Conservation (phyloP, 2,329 filamentous ascomycete genomes). For the Aspergillus aculeatus region DNA sequence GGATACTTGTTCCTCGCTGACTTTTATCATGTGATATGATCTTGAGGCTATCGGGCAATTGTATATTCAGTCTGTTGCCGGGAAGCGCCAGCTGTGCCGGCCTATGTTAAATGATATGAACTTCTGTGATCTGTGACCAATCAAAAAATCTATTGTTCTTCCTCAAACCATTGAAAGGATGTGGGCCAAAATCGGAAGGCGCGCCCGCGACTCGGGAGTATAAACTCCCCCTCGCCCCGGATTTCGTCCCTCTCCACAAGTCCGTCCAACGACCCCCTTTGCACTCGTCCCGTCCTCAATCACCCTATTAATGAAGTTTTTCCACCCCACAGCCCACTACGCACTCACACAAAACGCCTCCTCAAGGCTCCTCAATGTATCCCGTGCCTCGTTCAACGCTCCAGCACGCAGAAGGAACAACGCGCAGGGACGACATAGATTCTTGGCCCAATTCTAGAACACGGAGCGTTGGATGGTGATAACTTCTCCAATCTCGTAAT, state of each 20-base stretch:
- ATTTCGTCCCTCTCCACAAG: neutral
- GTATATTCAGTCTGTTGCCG: no score
- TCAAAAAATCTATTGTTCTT: no score
- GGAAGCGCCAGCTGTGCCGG: no score
- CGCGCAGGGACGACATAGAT: conserved; percentile 25
- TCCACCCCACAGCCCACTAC: conserved; percentile 37
- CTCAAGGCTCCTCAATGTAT: conserved; percentile 26
- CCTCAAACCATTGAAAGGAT: no score
- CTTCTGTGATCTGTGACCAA: no score
- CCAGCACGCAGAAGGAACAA: conserved; percentile 5
- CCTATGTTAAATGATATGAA: no score
- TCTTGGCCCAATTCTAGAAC: conserved; percentile 28
- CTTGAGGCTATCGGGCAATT: no score
- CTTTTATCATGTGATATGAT: no score
- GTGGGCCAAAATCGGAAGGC: no score
- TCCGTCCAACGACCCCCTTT: neutral
- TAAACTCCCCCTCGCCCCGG: no score
- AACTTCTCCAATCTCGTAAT: neutral
- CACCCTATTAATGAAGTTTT: conserved; percentile 35
- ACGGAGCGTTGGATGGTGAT: neutral
- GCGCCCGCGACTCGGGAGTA: no score
- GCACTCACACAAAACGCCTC: conserved; percentile 30
- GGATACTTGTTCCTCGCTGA: no score
- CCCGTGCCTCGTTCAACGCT: neutral
- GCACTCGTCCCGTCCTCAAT: conserved; percentile 28